Conservation (phyloP, 805 yeast genomes). For the Candida golubevii region DNA sequence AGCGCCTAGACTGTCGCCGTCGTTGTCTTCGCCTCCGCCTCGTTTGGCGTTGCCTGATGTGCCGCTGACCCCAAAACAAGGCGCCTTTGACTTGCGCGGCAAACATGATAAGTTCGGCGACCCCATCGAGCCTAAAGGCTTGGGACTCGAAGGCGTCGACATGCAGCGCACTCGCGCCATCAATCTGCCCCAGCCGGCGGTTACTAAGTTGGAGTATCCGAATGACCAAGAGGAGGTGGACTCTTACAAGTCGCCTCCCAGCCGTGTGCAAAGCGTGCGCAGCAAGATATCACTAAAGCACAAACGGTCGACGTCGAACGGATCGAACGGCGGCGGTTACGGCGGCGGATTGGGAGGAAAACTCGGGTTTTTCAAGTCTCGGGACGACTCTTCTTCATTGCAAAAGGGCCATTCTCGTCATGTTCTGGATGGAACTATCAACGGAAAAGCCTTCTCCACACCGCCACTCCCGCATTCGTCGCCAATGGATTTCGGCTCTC, state of each 20-base stretch:
- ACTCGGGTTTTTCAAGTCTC: conserved; percentile 31
- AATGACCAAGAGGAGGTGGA: neutral
- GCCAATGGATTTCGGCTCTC: conserved; percentile 15
- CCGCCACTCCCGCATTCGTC: conserved; percentile 40
- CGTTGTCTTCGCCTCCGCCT: conserved; percentile 38
- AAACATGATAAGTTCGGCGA: neutral
- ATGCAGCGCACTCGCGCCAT: conserved; percentile 3
- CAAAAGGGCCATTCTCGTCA: conserved; percentile 33
- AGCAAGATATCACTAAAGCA: conserved; percentile 34
- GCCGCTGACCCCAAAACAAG: conserved; percentile 24
- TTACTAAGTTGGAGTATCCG: conserved; percentile 29
- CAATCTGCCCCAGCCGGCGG: conserved; percentile 26
- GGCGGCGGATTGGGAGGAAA: conserved; percentile 21
- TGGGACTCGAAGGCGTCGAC: conserved; percentile 37
- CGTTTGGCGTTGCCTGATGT: conserved; percentile 27
- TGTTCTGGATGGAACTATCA: conserved; percentile 37
- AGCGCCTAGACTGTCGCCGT: neutral
- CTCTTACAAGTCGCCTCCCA: conserved; percentile 10
- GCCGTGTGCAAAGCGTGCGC: conserved; percentile 30
- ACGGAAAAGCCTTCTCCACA: conserved; percentile 36
- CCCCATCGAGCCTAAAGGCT: conserved; percentile 23
- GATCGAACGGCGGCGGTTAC: conserved; percentile 14
- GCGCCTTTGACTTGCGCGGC: neutral
- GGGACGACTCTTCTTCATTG: conserved; percentile 15
- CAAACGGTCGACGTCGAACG: conserved; percentile 38